A percentile compares a stretch with the other conserved stretches of the same genome.
Evolutionary conservation across 2,329 filamentous ascomycete species (phyloP).

Genomic region (Claviceps capensis): DNA sequence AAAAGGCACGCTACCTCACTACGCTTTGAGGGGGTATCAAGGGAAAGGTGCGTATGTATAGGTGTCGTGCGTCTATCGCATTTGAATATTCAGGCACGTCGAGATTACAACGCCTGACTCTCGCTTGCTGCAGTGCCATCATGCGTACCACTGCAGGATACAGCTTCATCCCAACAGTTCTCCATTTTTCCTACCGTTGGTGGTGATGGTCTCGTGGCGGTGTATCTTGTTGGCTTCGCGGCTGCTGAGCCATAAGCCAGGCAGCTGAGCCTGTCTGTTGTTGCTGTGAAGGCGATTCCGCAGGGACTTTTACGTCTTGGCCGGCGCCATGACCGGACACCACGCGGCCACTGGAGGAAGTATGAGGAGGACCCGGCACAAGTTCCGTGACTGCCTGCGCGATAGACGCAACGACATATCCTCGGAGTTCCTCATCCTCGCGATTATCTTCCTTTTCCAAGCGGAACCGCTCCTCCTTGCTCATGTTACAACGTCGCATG

Average conservation of each 20-base stretch:
- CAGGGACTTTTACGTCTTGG: conserved; percentile 47
- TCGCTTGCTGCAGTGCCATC: not conserved
- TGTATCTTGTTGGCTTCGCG: conserved; percentile 26
- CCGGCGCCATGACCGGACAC: conserved; percentile 8
- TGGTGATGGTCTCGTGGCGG: conserved; percentile 32
- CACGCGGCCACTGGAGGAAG: conserved; percentile 9
- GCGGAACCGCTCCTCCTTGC: conserved; percentile 71
- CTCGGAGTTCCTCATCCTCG: conserved; percentile 62
- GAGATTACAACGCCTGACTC: too few species aligned
- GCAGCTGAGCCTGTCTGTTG: conserved; percentile 36
- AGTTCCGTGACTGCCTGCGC: conserved; percentile 59
- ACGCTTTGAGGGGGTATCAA: too few species aligned
- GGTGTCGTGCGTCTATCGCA: too few species aligned
- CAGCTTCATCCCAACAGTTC: not conserved
- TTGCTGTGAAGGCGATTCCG: conserved; percentile 42
- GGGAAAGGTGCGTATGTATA: too few species aligned
- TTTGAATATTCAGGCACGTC: too few species aligned
- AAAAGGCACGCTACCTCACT: too few species aligned
- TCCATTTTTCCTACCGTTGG: conserved; percentile 12
- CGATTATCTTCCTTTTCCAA: conserved; percentile 67
- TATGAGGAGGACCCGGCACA: conserved; percentile 32
- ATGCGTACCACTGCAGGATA: not conserved
- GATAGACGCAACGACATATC: conserved; percentile 60
- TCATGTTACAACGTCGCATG: conserved; percentile 69
- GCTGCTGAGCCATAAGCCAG: conserved; percentile 36